Evolutionary conservation across 345 rosid genomes (phyloP).

Genomic region (Eucalyptus marginata): DNA sequence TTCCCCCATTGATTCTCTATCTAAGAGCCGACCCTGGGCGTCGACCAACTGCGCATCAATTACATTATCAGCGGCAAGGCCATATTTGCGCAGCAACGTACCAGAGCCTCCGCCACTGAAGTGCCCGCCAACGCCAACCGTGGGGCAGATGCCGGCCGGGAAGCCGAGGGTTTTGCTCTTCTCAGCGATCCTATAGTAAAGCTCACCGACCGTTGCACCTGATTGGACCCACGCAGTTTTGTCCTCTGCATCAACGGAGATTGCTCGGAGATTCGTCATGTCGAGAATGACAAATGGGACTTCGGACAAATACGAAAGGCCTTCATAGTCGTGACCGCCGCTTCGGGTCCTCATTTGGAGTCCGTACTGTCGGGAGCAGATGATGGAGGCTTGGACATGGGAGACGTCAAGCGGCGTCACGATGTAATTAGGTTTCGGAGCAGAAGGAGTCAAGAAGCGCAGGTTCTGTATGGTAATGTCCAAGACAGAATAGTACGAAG

Average conservation of each 20-base stretch:
- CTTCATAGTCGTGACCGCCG: constrained; percentile 55
- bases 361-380: constrained; percentile 13
- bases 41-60: constrained; percentile 32
- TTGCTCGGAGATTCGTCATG: constrained; percentile 22
- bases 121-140: constrained; percentile 35
- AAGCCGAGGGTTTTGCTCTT: constrained; percentile 26
- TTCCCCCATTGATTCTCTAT: constrained; percentile 31
- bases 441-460: not conserved
- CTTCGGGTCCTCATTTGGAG: constrained; percentile 28
- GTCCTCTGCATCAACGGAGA: constrained; percentile 13
- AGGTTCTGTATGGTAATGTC: not conserved
- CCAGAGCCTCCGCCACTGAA: constrained; percentile 42
- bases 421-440: constrained; percentile 11
- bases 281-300: constrained; percentile 35
- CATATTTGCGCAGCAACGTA: constrained; percentile 35
- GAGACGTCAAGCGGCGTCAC: constrained; percentile 17
- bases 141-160: constrained; percentile 37
- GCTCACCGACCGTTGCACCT: constrained; percentile 41
- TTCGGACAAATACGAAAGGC: constrained; percentile 31
- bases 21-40: constrained; percentile 23
- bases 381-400: constrained; percentile 27
- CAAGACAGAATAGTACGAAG: not conserved
- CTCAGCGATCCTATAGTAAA: constrained; percentile 32
- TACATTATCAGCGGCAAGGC: constrained; percentile 33
- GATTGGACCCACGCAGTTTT: constrained; percentile 47